Conservation (phyloP, 108 stramenopile genomes). For the Schizochytrium sp. region DNA sequence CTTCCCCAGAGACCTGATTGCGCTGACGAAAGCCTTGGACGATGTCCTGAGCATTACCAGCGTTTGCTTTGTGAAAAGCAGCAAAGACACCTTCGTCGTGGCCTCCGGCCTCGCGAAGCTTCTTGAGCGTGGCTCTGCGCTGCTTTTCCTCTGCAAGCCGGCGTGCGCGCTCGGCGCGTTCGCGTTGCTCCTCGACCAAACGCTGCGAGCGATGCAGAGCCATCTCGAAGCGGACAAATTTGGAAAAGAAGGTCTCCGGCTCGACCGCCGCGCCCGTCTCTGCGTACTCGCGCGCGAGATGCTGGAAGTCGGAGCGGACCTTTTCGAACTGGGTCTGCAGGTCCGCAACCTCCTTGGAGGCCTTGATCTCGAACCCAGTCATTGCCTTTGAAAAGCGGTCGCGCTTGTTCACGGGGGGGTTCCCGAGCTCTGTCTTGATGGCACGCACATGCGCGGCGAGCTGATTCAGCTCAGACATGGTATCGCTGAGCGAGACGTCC, state of each 20-base stretch:
- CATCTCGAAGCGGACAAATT: constrained; percentile 3
- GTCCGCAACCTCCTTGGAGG: neutral
- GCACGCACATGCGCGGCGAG: neutral
- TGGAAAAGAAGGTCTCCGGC: constrained; percentile 6
- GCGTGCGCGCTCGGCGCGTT: neutral
- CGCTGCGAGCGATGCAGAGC: neutral
- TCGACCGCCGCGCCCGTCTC: neutral
- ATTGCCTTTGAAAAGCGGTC: neutral
- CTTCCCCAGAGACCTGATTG: neutral
- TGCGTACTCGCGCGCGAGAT: neutral
- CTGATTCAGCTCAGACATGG: neutral
- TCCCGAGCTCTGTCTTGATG: neutral
- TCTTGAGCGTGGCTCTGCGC: neutral
- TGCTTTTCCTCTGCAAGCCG: neutral
- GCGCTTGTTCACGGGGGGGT: neutral
- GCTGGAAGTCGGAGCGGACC: neutral
- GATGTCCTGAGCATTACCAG: neutral
- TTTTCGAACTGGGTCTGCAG: neutral
- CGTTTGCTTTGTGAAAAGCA: neutral
- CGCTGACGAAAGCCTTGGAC: neutral
- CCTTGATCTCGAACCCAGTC: constrained; percentile 1
- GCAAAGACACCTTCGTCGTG: neutral
- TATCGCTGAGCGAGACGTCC: neutral
- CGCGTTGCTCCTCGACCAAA: neutral
- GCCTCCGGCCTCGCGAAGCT: neutral